Percentiles rank a stretch among this genome's conserved stretches.
These are phyloP conservation scores for Diutina neorugosa DNA, from an alignment of 1,139 yeast genomes.

Conservation along the genomic window DNA sequence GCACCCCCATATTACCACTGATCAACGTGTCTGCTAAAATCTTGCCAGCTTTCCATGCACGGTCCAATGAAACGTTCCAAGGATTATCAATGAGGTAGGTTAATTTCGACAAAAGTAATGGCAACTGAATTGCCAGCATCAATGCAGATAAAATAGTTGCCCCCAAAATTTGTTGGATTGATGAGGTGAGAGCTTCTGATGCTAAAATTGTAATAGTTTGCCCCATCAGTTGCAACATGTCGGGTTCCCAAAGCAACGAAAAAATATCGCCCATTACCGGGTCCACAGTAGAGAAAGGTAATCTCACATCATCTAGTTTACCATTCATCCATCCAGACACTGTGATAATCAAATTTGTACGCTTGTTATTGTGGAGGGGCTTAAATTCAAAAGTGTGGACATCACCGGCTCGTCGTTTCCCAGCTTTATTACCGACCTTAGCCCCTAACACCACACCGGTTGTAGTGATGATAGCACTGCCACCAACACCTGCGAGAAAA, in stretches of 20 bases:
- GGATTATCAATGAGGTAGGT: slow-evolving; percentile 92
- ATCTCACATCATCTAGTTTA: slow-evolving; percentile 85
- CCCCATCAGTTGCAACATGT: slow-evolving; percentile 91
- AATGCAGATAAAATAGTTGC: slow-evolving; percentile 84
- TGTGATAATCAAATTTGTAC: slow-evolving; percentile 81
- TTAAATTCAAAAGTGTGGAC: slow-evolving; percentile 89
- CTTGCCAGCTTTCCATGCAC: slow-evolving; percentile 96
- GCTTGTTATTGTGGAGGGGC: slow-evolving; percentile 82
- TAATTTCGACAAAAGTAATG: slow-evolving; percentile 81
- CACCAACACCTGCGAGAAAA: slow-evolving; percentile 93
- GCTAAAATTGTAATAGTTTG: slow-evolving; percentile 91
- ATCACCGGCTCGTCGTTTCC: slow-evolving; percentile 78
- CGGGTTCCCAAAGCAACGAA: slow-evolving; percentile 95
- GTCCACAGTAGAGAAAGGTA: slow-evolving; percentile 93
- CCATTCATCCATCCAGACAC: slow-evolving; percentile 99
- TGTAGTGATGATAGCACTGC: slow-evolving; percentile 87
- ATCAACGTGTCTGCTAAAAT: slow-evolving; percentile 85
- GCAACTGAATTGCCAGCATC: slow-evolving; percentile 92
- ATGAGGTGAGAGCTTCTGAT: slow-evolving; percentile 83
- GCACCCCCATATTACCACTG: slow-evolving; percentile 76
- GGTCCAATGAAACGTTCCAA: slow-evolving; percentile 92
- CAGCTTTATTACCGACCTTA: slow-evolving; percentile 74
- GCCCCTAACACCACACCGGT: slow-evolving; percentile 92
- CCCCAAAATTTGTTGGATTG: slow-evolving; percentile 90
- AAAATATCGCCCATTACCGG: slow-evolving; percentile 96